Percentiles rank a stretch among this genome's conserved stretches.
phyloP scores from a whole-genome alignment of 176 grass and related monocot genomes.

The Luzula sylvatica region DNA sequence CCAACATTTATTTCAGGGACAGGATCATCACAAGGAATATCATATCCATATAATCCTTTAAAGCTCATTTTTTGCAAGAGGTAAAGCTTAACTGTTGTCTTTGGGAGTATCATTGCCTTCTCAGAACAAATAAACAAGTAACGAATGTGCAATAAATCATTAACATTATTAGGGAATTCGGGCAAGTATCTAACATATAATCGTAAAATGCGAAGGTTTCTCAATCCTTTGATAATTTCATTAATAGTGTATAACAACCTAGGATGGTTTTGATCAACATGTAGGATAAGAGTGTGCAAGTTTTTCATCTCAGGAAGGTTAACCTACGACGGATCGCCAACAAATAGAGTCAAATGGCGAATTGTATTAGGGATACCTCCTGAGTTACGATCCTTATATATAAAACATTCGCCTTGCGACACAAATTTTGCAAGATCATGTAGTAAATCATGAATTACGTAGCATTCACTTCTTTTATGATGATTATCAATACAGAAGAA shows the following conservation, averaged over 20 bases:
- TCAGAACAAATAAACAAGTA: not conserved
- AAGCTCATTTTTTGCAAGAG: not conserved
- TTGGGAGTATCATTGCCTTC: not conserved
- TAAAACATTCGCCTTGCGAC: conserved; percentile 15
- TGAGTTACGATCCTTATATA: not conserved
- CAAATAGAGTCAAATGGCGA: conserved; percentile 5
- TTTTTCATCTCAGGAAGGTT: not conserved
- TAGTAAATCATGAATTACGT: conserved; percentile 19
- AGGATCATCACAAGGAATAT: too few relatives aligned
- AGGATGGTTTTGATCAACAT: not conserved
- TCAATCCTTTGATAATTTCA: not conserved
- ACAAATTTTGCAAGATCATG: conserved; percentile 11
- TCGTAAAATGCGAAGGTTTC: conserved; percentile 1
- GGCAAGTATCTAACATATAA: not conserved
- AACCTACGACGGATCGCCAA: not conserved
- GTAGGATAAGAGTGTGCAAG: not conserved
- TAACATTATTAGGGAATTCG: not conserved
- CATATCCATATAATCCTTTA: too few relatives aligned
- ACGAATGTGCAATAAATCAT: conserved; percentile 1
- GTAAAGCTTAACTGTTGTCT: not conserved
- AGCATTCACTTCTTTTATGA: not conserved
- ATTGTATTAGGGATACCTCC: not conserved
- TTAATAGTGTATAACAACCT: not conserved
- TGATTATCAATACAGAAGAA: too few relatives aligned
- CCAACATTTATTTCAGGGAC: not conserved